A percentile compares a stretch with the other conserved stretches of the same genome.
phyloP scores from a whole-genome alignment of 805 yeast species.

The Cyberlindnera maclurae region DNA sequence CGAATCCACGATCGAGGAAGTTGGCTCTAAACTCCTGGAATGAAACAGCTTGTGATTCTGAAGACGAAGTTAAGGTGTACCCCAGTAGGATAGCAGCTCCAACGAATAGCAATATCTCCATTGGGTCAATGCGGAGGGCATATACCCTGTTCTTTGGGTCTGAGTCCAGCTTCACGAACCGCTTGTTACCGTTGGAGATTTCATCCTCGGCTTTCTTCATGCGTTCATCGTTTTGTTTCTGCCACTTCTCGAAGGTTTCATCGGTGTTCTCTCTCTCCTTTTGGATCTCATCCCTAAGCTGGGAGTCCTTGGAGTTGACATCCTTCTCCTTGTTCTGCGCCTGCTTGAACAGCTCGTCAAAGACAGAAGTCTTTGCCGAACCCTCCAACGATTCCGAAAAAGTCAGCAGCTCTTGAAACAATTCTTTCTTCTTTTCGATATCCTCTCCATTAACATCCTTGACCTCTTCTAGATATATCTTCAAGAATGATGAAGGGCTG shows the following conservation, averaged over 20 bases:
- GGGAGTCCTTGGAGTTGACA: constrained; percentile 1
- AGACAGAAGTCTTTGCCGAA: constrained; percentile 6
- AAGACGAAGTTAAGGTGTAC: constrained; percentile 23
- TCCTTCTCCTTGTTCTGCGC: constrained; percentile 5
- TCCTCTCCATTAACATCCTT: constrained; percentile 3
- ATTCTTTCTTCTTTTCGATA: constrained; percentile 5
- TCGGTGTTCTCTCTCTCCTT: constrained; percentile 9
- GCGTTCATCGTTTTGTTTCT: constrained; percentile 13
- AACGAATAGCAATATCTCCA: constrained; percentile 28
- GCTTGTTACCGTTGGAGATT: constrained; percentile 8
- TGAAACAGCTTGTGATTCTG: constrained; percentile 52
- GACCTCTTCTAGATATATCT: constrained; percentile 10
- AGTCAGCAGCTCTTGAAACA: constrained; percentile 10
- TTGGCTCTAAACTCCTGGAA: constrained; percentile 86
- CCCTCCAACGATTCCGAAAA: constrained; percentile 8
- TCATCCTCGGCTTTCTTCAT: constrained; percentile 16
- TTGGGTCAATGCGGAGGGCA: constrained; percentile 27
- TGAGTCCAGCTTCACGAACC: constrained; percentile 19
- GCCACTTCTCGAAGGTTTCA: constrained; percentile 3
- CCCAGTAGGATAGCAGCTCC: constrained; percentile 27
- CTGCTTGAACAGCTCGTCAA: constrained; percentile 6
- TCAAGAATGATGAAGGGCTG: constrained; percentile 14
- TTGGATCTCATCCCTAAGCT: constrained; percentile 5
- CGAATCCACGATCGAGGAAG: constrained; percentile 71
- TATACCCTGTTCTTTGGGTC: constrained; percentile 27